Base-by-base conservation (phyloP, 2,329 filamentous ascomycete genomes). In the Venturia nashicola region DNA sequence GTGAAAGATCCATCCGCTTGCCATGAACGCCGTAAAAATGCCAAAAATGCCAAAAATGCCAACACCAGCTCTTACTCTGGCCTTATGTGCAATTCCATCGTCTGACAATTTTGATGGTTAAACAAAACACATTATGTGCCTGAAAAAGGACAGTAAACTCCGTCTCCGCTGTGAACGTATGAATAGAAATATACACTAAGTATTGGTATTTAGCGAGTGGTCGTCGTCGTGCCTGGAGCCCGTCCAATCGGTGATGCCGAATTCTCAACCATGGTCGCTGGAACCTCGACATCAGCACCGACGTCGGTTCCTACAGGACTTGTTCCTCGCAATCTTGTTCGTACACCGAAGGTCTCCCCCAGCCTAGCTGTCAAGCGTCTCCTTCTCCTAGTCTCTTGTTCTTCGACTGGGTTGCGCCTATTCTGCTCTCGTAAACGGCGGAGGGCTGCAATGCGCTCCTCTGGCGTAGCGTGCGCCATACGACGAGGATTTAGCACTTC, bases 361-460 rank as follows among this genome's bases (percentile, higher is more conserved):
- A 65, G 42, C 39, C 48, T 59, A 23, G 20, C 60, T 27, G 55
- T 63, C 60, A 65, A 51, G 20, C 67, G 44, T 34, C 64, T 55
- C 61, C 46, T 18, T 61, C 63, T 63, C 32, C 42, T 34, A 46
- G 34, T 65, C 54, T 46, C 68, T 44, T 66, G 67, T 18, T 65
- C 64, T 44, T 59, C 51, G 3, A 59, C 48, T 39, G 57, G 23
- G 34, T 61, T 57, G 27, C 20, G 18, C 6, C 27, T 18, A 27
- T 23, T 61, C 39, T 59, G 64, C 34, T 69, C 68, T 57, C 75
- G 66, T 36, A 78, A 69, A 12, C 72, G 70, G 34, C 77, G 67
- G 7, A 79, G 68, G 1, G 76, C 77, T 7, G 68, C 69, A 9
- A 79, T 72, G 14, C 78, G 73, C 64, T 79, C 76, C 61, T 79